Evolutionary conservation across 495 filamentous ascomycete species (phyloP).

Genomic region (Penicillium coffeae): DNA sequence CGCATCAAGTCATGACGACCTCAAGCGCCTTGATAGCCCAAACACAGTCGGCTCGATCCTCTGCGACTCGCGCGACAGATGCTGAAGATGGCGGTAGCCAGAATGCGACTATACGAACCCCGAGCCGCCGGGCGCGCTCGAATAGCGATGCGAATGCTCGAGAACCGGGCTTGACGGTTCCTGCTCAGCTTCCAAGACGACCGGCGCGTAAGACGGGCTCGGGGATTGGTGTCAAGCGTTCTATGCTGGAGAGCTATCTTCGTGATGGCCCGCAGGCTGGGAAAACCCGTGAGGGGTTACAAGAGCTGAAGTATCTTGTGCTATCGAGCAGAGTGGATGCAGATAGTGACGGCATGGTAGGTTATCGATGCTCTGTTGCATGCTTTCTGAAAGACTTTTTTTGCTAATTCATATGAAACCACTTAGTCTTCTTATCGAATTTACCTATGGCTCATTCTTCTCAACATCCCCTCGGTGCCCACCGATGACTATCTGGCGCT

Average conservation of each 20-base stretch:
- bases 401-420: no score
- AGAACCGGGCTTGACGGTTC: slow-evolving; percentile 33
- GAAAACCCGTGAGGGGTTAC: slow-evolving; percentile 61
- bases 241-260: slow-evolving; percentile 58
- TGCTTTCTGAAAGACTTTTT: no score
- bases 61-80: slow-evolving; percentile 14
- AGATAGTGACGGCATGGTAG: slow-evolving; percentile 87
- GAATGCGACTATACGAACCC: slow-evolving; percentile 20
- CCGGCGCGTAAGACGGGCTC: slow-evolving; percentile 52
- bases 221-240: slow-evolving; percentile 55
- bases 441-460: slow-evolving; percentile 91
- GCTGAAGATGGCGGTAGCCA: slow-evolving; percentile 16
- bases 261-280: slow-evolving; percentile 70
- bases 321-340: slow-evolving; percentile 75
- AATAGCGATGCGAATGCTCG: slow-evolving; percentile 65
- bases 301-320: slow-evolving; percentile 72
- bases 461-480: slow-evolving; percentile 75
- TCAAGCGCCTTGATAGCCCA: slow-evolving; percentile 27
- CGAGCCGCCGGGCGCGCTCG: slow-evolving; percentile 57
- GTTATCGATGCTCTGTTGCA: background rate
- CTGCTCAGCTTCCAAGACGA: slow-evolving; percentile 36
- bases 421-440: slow-evolving; percentile 83
- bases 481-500: slow-evolving; percentile 87
- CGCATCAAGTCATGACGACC: slow-evolving; percentile 45
- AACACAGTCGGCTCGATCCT: slow-evolving; percentile 38